These are phyloP conservation scores for Phytophthora fragariaefolia DNA, from an alignment of 352 stramenopile species.

Conservation along the genomic window DNA sequence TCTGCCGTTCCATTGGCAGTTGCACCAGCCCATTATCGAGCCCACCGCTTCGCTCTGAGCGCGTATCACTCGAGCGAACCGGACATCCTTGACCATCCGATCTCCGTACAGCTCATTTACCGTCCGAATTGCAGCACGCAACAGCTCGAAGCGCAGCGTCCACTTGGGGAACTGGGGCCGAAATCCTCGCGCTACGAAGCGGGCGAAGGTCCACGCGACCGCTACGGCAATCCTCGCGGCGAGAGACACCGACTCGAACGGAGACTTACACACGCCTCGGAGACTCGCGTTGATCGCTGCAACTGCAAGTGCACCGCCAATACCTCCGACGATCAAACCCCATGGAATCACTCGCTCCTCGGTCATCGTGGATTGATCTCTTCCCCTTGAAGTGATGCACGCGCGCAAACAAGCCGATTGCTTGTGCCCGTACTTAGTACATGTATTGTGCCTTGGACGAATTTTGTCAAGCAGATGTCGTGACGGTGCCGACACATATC, in stretches of 20 bases:
- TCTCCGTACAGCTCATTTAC: slow-evolving; percentile 33
- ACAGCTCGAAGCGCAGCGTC: slow-evolving; percentile 51
- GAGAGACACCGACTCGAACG: slow-evolving; percentile 29
- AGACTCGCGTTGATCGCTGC: slow-evolving; percentile 12
- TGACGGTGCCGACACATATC: too few relatives aligned
- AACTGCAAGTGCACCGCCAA: slow-evolving; percentile 6
- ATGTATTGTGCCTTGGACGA: too few relatives aligned
- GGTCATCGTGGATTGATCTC: slow-evolving; percentile 5
- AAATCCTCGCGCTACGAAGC: slow-evolving; percentile 34
- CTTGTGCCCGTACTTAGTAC: too few relatives aligned
- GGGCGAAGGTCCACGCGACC: slow-evolving; percentile 13
- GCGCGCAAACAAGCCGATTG: slow-evolving; percentile 2
- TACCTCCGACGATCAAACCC: slow-evolving; percentile 4
- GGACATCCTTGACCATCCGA: slow-evolving; percentile 25
- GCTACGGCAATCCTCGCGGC: slow-evolving; percentile 12
- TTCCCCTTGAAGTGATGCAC: not conserved
- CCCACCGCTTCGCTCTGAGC: slow-evolving; percentile 32
- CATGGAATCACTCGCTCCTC: slow-evolving; percentile 19
- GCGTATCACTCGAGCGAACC: slow-evolving; percentile 32
- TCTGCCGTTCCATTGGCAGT: slow-evolving; percentile 19
- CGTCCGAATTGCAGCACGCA: slow-evolving; percentile 23
- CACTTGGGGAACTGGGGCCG: slow-evolving; percentile 43
- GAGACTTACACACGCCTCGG: slow-evolving; percentile 30
- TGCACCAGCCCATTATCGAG: slow-evolving; percentile 29
- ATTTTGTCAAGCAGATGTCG: too few relatives aligned